Conservation (phyloP, 2,329 filamentous ascomycete species). For the Colletotrichum melonis region DNA sequence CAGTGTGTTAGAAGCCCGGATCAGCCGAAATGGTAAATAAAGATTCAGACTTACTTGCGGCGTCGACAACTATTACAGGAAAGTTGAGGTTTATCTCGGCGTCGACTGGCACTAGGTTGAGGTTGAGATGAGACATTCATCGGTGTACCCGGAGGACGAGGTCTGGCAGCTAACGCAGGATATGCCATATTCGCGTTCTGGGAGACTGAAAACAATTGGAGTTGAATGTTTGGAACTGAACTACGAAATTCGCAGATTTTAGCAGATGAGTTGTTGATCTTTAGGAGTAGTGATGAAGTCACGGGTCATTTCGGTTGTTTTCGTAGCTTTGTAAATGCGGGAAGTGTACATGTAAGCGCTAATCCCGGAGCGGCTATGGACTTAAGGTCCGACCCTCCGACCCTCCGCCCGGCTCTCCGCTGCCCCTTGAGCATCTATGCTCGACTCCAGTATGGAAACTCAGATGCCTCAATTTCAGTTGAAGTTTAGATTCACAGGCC, state of each 20-base stretch:
- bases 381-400: slow-evolving; percentile 13
- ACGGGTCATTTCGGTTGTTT: not conserved
- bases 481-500: no score
- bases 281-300: not conserved
- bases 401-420: not conserved
- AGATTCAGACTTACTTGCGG: slow-evolving; percentile 44
- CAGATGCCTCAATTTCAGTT: no score
- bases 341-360: slow-evolving; percentile 6
- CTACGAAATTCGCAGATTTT: no score
- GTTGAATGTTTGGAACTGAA: accelerated
- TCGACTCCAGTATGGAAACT: no score
- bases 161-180: not conserved
- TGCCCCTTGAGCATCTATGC: no score
- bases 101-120: slow-evolving; percentile 29
- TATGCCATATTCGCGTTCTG: not conserved
- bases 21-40: accelerated
- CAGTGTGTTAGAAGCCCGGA: no score
- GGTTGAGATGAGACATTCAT: not conserved
- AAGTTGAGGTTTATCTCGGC: slow-evolving; percentile 47
- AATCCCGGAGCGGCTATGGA: not conserved
- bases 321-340: not conserved
- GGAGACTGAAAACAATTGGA: not conserved
- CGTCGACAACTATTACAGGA: slow-evolving; percentile 48
- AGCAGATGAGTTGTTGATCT: no score
- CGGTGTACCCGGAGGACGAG: no score